Evolutionary conservation across 306 rosid species (phyloP).

Genomic region (Amphicarpaea edgeworthii): DNA sequence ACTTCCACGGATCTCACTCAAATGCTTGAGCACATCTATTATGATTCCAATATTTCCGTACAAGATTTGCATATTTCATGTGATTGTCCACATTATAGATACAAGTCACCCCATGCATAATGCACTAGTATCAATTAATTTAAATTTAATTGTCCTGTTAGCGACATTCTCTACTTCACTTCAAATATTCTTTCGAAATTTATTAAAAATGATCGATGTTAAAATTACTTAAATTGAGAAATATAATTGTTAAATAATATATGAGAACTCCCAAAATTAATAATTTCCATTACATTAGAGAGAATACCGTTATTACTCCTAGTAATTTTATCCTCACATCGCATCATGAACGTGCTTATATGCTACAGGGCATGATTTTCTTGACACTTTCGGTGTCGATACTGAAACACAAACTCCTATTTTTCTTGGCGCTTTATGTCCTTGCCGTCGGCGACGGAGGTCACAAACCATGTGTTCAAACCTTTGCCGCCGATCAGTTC

Average conservation of each 20-base stretch:
- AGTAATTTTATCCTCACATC: constrained; percentile 17
- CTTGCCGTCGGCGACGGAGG: constrained; percentile 79
- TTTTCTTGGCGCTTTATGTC: constrained; percentile 63
- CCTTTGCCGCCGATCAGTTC: constrained; percentile 91
- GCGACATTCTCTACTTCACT: too few species aligned
- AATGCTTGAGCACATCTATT: constrained; percentile 1
- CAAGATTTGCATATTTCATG: constrained; percentile 45
- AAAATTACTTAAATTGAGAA: too few species aligned
- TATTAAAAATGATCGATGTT: too few species aligned
- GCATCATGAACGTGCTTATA: neutral
- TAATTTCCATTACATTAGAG: too few species aligned
- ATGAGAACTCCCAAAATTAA: too few species aligned
- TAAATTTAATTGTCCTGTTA: too few species aligned
- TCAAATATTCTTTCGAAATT: too few species aligned
- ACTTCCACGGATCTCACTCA: neutral
- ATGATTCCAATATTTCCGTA: constrained; percentile 48
- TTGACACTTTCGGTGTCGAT: constrained; percentile 64
- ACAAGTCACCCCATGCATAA: constrained; percentile 42
- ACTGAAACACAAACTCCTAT: constrained; percentile 43
- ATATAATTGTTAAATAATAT: too few species aligned
- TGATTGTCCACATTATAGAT: constrained; percentile 37
- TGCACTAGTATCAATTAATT: too few species aligned
- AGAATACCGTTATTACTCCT: too few species aligned
- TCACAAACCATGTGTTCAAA: constrained; percentile 78
- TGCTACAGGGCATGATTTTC: constrained; percentile 59